Percentiles rank a stretch among this genome's conserved stretches.
phyloP scores from a whole-genome alignment of 1,139 yeast genomes.

The Nematodospora anomalae region DNA sequence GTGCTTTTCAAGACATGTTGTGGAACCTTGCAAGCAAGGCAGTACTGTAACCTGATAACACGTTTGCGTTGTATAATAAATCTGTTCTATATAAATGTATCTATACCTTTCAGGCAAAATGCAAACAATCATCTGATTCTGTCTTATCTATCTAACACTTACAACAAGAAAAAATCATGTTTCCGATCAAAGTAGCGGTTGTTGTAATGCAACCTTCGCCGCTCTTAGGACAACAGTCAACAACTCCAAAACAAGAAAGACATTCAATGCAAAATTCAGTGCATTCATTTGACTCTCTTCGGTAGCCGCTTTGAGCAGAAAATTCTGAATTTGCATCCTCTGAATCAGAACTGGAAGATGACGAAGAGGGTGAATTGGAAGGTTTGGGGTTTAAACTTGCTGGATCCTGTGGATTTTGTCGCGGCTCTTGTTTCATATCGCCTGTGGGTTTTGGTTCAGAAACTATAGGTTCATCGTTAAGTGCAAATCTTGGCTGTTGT shows the following conservation, averaged over 20 bases:
- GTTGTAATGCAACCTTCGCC: slow-evolving; percentile 45
- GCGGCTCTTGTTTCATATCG: slow-evolving; percentile 16
- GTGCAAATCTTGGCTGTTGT: slow-evolving; percentile 5
- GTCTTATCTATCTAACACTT: slow-evolving; percentile 21
- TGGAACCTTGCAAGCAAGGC: too few relatives aligned
- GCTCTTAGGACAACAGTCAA: slow-evolving; percentile 43
- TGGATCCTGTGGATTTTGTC: slow-evolving; percentile 2
- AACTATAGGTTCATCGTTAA: slow-evolving; percentile 11
- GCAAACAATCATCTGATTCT: not conserved
- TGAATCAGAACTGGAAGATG: slow-evolving; percentile 3
- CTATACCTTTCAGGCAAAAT: too few relatives aligned
- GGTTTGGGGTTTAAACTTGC: slow-evolving; percentile 1
- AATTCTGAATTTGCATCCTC: slow-evolving; percentile 10
- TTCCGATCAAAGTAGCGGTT: slow-evolving; percentile 40
- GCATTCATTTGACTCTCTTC: slow-evolving; percentile 40
- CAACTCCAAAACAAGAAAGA: slow-evolving; percentile 42
- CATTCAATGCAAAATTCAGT: slow-evolving; percentile 44
- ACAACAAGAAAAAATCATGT: slow-evolving; percentile 36
- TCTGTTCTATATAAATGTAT: too few relatives aligned
- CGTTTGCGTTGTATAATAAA: too few relatives aligned
- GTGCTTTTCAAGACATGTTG: too few relatives aligned
- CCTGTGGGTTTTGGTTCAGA: slow-evolving; percentile 17
- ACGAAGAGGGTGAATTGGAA: slow-evolving; percentile 1
- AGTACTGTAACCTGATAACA: too few relatives aligned
- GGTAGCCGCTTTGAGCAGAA: slow-evolving; percentile 32